Evolutionary conservation across 257 asterid species (phyloP).

Genomic region (Solanum sitiens): DNA sequence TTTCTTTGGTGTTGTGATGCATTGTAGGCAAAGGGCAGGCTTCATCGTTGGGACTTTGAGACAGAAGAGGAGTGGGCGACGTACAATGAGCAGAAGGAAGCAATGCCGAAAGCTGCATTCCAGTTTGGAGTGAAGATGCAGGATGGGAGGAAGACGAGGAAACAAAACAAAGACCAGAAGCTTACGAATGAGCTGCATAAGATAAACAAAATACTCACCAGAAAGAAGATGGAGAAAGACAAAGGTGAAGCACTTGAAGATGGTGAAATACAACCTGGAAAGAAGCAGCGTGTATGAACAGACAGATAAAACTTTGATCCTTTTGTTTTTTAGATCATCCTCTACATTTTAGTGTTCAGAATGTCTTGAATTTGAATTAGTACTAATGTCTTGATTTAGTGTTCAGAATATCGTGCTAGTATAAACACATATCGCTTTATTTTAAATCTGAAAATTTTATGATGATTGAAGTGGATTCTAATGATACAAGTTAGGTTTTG

Average conservation of each 20-base stretch:
- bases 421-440: too few relatives aligned
- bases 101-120: slow-evolving; percentile 99
- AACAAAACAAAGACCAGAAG: slow-evolving; percentile 96
- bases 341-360: background rate
- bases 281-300: slow-evolving; percentile 51
- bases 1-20: background rate
- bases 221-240: slow-evolving; percentile 71
- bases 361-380: background rate
- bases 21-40: slow-evolving; percentile 89
- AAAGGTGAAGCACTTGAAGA: slow-evolving; percentile 35
- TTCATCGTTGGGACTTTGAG: slow-evolving; percentile 98
- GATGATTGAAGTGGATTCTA: background rate
- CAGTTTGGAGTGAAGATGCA: slow-evolving; percentile 99
- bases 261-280: slow-evolving; percentile 65
- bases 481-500: background rate
- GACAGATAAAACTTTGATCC: background rate
- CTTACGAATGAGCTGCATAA: slow-evolving; percentile 87
- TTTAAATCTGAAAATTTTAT: background rate
- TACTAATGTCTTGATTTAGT: background rate
- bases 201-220: slow-evolving; percentile 77
- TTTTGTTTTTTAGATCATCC: background rate
- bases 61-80: slow-evolving; percentile 98
- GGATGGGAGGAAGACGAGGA: slow-evolving; percentile 94
- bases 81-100: slow-evolving; percentile 98
- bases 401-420: background rate